These are phyloP conservation scores for Theileria sp. DNA, from an alignment of 169 alveolate species.

Conservation along the genomic window DNA sequence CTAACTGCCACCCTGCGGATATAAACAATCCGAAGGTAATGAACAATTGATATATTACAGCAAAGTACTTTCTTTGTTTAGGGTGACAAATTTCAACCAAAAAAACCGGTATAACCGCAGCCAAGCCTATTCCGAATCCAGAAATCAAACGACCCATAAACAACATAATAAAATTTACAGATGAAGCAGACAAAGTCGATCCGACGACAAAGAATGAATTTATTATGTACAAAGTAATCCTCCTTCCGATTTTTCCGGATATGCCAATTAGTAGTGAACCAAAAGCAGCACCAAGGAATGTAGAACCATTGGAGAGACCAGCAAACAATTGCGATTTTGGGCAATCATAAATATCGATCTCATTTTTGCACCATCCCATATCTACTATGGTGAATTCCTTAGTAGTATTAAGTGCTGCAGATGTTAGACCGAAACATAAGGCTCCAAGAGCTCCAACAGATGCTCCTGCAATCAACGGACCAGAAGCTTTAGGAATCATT, in stretches of 20 bases:
- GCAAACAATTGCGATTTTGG: constrained; percentile 42
- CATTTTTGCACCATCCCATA: constrained; percentile 69
- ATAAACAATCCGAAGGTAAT: constrained; percentile 77
- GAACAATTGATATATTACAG: constrained; percentile 74
- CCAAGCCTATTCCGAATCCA: constrained; percentile 81
- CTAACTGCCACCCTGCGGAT: constrained; percentile 73
- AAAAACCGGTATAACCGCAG: constrained; percentile 80
- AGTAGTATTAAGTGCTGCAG: constrained; percentile 61
- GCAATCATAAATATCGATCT: constrained; percentile 6
- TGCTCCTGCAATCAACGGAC: constrained; percentile 17
- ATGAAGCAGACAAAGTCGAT: constrained; percentile 55
- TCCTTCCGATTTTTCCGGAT: constrained; percentile 67
- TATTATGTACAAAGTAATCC: constrained; percentile 57
- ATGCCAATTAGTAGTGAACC: constrained; percentile 66
- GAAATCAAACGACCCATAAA: constrained; percentile 74
- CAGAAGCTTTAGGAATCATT: not conserved
- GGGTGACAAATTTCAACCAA: constrained; percentile 80
- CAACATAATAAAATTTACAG: constrained; percentile 67
- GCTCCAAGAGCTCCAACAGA: constrained; percentile 66
- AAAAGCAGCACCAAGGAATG: constrained; percentile 71
- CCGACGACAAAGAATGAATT: constrained; percentile 63
- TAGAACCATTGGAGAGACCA: constrained; percentile 54
- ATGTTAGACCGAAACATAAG: constrained; percentile 66
- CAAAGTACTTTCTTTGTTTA: constrained; percentile 75
- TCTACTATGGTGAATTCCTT: constrained; percentile 69